Percentiles rank a stretch among this genome's conserved stretches.
These are phyloP conservation scores for Naematelia aurantialba DNA, from an alignment of 768 basidiomycete species.

Conservation along the genomic window DNA sequence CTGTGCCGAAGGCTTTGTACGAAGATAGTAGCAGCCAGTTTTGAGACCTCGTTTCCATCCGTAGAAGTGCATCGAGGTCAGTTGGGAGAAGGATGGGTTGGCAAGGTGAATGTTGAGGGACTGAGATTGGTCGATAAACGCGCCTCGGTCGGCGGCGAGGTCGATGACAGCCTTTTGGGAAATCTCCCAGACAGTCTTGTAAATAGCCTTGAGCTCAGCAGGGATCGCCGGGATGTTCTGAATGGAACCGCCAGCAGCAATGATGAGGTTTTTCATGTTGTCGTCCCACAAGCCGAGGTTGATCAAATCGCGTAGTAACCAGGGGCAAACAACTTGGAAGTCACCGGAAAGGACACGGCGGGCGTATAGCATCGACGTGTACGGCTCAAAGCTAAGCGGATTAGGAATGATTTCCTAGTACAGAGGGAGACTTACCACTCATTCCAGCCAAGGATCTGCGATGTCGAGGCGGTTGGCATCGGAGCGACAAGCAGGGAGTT, in stretches of 20 bases:
- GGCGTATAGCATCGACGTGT: constrained; percentile 98
- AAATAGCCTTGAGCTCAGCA: constrained; percentile 88
- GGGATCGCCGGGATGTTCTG: constrained; percentile 87
- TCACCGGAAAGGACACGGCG: constrained; percentile 98
- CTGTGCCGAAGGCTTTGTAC: constrained; percentile 88
- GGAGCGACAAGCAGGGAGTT: constrained; percentile 89
- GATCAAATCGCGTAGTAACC: constrained; percentile 97
- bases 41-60: constrained; percentile 99
- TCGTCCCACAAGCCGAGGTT: constrained; percentile 95
- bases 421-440: constrained; percentile 59
- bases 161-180: constrained; percentile 97
- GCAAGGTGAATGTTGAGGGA: constrained; percentile 89
- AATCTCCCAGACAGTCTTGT: constrained; percentile 99
- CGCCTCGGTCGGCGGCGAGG: constrained; percentile 96
- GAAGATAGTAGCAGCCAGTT: constrained; percentile 94
- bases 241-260: constrained; percentile 75
- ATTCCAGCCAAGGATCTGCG: constrained; percentile 96
- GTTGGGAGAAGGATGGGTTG: constrained; percentile 80
- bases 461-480: constrained; percentile 99
- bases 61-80: constrained; percentile 60
- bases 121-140: constrained; percentile 91
- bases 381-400: constrained; percentile 72
- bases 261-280: constrained; percentile 98
- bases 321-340: constrained; percentile 98
- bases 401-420: not conserved